Conservation (phyloP, 495 filamentous ascomycete species). For the Tuber aestivum region DNA sequence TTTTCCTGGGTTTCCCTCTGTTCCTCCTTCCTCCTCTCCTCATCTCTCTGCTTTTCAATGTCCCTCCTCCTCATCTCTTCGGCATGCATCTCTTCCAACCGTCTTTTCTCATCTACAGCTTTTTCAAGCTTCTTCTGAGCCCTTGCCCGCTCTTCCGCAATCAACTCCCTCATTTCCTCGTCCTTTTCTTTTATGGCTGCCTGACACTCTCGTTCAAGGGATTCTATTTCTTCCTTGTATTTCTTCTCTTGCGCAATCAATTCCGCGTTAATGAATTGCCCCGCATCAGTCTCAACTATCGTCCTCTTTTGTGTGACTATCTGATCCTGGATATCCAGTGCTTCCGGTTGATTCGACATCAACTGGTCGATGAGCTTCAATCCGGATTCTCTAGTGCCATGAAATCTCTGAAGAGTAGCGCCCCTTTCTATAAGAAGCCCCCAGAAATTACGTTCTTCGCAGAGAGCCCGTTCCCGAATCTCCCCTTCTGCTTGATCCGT, state of each 20-base stretch:
- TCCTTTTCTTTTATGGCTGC: conserved; percentile 35
- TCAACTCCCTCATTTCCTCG: conserved; percentile 5
- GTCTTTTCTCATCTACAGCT: too few species aligned
- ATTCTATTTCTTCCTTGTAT: conserved; percentile 8
- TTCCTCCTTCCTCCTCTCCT: too few species aligned
- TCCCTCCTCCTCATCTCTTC: too few species aligned
- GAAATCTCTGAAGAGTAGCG: conserved; percentile 33
- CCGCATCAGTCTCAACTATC: conserved; percentile 45
- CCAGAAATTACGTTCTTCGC: conserved; percentile 42
- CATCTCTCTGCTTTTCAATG: too few species aligned
- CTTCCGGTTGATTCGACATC: conserved; percentile 16
- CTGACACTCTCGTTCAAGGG: conserved; percentile 27
- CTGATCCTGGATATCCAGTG: conserved; percentile 44
- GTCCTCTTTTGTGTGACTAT: conserved; percentile 26
- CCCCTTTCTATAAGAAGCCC: conserved; percentile 40
- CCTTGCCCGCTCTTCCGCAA: too few species aligned
- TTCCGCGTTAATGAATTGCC: conserved; percentile 40
- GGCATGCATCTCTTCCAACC: too few species aligned
- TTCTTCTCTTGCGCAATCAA: conserved; percentile 21
- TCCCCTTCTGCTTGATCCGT: conserved; percentile 24
- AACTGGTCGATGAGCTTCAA: conserved; percentile 36
- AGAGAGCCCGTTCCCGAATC: not conserved
- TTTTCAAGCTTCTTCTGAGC: too few species aligned
- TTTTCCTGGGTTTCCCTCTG: too few species aligned
- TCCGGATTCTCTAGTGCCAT: conserved; percentile 41